Evolutionary conservation across 108 stramenopile species (phyloP).

Genomic region (Parmales sp.): DNA sequence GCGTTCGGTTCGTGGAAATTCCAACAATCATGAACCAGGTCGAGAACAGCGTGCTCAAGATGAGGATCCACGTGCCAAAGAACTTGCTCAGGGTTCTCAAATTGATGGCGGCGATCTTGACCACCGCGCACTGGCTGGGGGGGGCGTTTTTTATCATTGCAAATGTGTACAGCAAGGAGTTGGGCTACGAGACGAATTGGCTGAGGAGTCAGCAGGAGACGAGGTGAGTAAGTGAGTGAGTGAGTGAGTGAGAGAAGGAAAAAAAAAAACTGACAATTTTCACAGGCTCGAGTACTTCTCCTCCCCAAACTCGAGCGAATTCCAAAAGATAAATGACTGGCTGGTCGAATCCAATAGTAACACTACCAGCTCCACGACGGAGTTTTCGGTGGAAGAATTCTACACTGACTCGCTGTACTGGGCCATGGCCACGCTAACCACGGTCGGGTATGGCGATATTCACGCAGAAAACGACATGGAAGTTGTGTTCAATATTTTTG

Average conservation of each 20-base stretch:
- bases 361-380: not conserved
- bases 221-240: too few species aligned
- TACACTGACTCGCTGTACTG: constrained; percentile 43
- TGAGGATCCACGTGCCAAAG: constrained; percentile 31
- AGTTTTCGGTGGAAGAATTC: not conserved
- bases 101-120: constrained; percentile 26
- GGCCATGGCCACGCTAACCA: constrained; percentile 44
- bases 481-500: constrained; percentile 34
- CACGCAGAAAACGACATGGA: constrained; percentile 30
- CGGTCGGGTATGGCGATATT: constrained; percentile 49
- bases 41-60: constrained; percentile 21
- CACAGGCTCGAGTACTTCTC: not conserved
- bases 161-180: constrained; percentile 34
- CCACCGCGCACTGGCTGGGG: constrained; percentile 29
- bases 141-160: constrained; percentile 37
- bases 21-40: constrained; percentile 14
- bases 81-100: constrained; percentile 32
- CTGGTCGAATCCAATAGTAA: too few species aligned
- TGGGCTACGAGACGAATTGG: too few species aligned
- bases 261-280: not conserved
- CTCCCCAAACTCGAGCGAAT: not conserved
- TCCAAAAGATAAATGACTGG: too few species aligned
- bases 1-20: constrained; percentile 27
- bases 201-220: not conserved
- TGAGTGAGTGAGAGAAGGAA: too few species aligned